Evolutionary conservation across 495 filamentous ascomycete genomes (phyloP).

Genomic region (Aspergillus sparsus): DNA sequence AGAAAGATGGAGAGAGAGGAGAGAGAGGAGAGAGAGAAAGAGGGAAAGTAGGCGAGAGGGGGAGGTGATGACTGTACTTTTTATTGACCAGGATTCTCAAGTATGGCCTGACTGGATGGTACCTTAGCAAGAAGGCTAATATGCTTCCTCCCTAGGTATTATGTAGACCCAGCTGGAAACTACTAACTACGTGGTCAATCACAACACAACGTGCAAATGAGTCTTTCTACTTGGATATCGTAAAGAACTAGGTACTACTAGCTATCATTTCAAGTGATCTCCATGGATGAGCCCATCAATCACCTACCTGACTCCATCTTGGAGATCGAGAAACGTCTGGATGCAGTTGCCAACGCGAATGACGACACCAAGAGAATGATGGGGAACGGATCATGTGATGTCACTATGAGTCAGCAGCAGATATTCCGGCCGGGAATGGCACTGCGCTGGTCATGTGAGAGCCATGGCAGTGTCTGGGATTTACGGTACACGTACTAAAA

Average conservation of each 20-base stretch:
- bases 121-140: neutral
- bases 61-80: neutral
- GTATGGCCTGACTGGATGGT: slow-evolving; percentile 1
- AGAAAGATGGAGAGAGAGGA: neutral
- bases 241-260: too few relatives aligned
- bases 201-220: too few relatives aligned
- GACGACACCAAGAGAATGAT: slow-evolving; percentile 21
- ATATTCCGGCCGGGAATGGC: slow-evolving; percentile 3
- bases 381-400: slow-evolving; percentile 22
- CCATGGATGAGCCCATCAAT: too few relatives aligned
- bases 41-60: neutral
- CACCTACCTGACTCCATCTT: too few relatives aligned
- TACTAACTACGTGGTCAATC: too few relatives aligned
- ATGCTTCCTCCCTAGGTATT: neutral
- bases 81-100: neutral
- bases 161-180: neutral
- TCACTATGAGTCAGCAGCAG: slow-evolving; percentile 23
- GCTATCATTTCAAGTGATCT: too few relatives aligned
- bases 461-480: neutral
- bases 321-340: too few relatives aligned
- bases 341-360: neutral
- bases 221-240: too few relatives aligned
- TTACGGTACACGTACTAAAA: slow-evolving; percentile 6
- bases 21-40: slow-evolving; percentile 1
- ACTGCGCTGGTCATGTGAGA: slow-evolving; percentile 10